Percentiles rank a stretch among this genome's conserved stretches.
These are phyloP conservation scores for Platanus orientalis DNA, from an alignment of 164 flowering plant species.

Conservation along the genomic window DNA sequence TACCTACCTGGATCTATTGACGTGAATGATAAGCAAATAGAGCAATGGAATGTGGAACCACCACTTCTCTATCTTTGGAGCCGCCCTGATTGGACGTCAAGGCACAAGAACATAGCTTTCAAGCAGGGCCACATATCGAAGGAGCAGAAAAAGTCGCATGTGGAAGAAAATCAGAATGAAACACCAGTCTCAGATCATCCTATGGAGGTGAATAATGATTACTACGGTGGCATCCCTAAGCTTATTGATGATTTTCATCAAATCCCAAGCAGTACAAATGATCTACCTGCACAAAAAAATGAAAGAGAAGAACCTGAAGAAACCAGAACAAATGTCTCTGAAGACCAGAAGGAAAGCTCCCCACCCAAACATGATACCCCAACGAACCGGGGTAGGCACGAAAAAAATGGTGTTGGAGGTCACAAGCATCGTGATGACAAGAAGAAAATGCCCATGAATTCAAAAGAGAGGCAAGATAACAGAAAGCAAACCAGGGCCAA, in stretches of 20 bases:
- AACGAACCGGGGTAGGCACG: neutral
- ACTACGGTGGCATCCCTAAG: conserved; percentile 23
- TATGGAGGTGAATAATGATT: conserved; percentile 20
- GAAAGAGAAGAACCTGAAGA: conserved; percentile 16
- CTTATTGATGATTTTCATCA: conserved; percentile 5
- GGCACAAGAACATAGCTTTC: conserved; percentile 53
- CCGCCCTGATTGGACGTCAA: conserved; percentile 56
- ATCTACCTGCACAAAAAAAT: conserved; percentile 20
- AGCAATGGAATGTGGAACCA: conserved; percentile 64
- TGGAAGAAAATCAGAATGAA: conserved; percentile 3
- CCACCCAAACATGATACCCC: conserved; percentile 1
- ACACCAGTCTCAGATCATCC: conserved; percentile 15
- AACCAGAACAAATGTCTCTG: neutral
- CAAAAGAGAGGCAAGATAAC: conserved; percentile 13
- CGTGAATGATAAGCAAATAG: conserved; percentile 56
- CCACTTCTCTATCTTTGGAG: conserved; percentile 89
- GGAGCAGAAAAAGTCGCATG: neutral
- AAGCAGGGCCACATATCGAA: conserved; percentile 41
- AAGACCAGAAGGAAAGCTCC: conserved; percentile 14
- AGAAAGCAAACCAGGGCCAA: conserved; percentile 10
- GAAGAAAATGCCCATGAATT: conserved; percentile 14
- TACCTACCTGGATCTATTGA: conserved; percentile 86
- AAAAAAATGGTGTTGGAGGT: conserved; percentile 3
- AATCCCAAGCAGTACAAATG: conserved; percentile 15
- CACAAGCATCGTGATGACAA: conserved; percentile 9